Percentiles rank a stretch among this genome's conserved stretches.
These are phyloP conservation scores for Odonthalia washingtoniensis DNA, from an alignment of 31 red algal genomes.

Conservation along the genomic window DNA sequence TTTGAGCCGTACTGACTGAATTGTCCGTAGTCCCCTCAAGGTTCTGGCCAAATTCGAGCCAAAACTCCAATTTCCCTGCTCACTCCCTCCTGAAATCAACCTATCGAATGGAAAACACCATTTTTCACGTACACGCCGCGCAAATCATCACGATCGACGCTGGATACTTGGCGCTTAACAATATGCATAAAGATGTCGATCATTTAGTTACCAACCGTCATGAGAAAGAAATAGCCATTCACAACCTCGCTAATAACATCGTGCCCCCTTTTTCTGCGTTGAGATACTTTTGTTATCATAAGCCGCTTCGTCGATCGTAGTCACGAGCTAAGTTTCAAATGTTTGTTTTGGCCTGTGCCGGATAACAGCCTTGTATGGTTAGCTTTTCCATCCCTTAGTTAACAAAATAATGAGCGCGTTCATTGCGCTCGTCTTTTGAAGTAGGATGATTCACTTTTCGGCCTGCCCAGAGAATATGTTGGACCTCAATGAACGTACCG, in stretches of 20 bases:
- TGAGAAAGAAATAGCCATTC: constrained; percentile 18
- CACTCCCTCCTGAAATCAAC: background rate
- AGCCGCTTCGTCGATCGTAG: constrained; percentile 34
- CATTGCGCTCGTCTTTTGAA: constrained; percentile 6
- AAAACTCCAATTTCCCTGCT: background rate
- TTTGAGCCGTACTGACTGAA: background rate
- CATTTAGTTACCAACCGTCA: background rate
- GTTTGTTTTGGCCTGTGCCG: constrained; percentile 21
- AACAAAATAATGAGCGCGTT: background rate
- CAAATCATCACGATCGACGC: constrained; percentile 12
- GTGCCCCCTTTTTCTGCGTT: background rate
- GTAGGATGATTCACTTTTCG: constrained; percentile 16
- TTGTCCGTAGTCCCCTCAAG: constrained; percentile 11
- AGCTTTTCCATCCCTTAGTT: background rate
- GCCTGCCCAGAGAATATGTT: constrained; percentile 18
- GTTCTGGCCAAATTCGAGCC: constrained; percentile 15
- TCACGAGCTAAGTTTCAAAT: constrained; percentile 24
- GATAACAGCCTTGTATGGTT: background rate
- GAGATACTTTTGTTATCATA: constrained; percentile 43
- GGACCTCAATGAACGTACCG: constrained; percentile 26
- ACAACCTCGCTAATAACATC: constrained; percentile 22
- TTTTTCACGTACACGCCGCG: background rate
- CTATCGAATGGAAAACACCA: background rate
- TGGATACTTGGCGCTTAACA: background rate
- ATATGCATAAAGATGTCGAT: constrained; percentile 32